Conservation (phyloP, 169 alveolate genomes). For the Plasmodium coatneyi region DNA sequence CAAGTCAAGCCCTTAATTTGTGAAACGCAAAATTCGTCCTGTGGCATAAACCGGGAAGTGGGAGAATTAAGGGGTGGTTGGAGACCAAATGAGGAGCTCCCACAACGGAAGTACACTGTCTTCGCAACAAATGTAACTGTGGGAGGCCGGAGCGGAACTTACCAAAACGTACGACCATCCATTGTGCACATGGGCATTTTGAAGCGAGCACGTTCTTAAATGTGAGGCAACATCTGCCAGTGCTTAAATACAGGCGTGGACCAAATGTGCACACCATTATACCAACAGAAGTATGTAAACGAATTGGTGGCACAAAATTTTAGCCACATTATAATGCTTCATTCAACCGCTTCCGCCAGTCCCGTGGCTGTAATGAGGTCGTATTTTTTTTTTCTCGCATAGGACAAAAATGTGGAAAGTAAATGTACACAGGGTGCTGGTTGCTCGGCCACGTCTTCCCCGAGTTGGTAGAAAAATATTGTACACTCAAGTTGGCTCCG, state of each 20-base stretch:
- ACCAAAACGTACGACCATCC: not conserved
- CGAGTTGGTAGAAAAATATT: not conserved
- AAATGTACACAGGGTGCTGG: not conserved
- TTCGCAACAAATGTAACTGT: not conserved
- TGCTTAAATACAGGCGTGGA: not conserved
- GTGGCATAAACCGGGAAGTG: not conserved
- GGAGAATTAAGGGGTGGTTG: not conserved
- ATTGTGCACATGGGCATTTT: not conserved
- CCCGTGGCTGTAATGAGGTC: not conserved
- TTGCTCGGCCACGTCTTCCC: not conserved
- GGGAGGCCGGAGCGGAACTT: not conserved
- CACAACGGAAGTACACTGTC: not conserved
- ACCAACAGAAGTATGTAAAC: not conserved
- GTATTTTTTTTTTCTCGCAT: not conserved
- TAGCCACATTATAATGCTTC: not conserved
- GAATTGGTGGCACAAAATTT: not conserved
- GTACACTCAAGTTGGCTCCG: not conserved
- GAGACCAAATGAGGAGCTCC: not conserved
- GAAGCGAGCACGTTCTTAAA: not conserved
- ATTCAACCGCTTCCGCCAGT: not conserved
- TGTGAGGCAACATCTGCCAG: not conserved
- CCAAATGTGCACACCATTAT: not conserved
- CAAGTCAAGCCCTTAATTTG: not conserved
- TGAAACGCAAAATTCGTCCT: not conserved
- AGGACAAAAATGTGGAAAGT: not conserved